Percentiles rank a stretch among this genome's conserved stretches.
Conservation (phyloP, 768 basidiomycete species). For the Antrodiella citrinella region DNA sequence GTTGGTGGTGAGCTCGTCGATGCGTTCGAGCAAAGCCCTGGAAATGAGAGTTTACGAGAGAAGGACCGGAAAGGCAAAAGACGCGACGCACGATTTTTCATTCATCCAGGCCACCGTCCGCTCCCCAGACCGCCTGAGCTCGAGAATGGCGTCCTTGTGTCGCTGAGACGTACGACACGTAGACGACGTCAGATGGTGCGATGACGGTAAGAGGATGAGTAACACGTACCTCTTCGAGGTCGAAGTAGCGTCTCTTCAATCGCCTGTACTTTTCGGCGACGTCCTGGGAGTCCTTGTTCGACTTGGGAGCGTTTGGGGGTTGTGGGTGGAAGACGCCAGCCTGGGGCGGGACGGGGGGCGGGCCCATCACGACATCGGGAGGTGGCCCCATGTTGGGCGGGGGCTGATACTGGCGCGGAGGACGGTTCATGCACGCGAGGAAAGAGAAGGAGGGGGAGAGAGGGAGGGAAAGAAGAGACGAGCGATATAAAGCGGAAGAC, state of each 20-base stretch:
- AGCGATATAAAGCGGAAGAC: too few relatives aligned
- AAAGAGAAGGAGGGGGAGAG: not conserved
- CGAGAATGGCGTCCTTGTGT: conserved; percentile 50
- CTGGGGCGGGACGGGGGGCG: conserved; percentile 34
- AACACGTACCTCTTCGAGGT: conserved; percentile 54
- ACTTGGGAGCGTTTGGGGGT: not conserved
- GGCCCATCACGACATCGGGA: conserved; percentile 44
- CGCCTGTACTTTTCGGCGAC: conserved; percentile 54
- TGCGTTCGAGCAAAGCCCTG: conserved; percentile 51
- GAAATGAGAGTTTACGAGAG: conserved; percentile 6
- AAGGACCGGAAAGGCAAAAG: conserved; percentile 5
- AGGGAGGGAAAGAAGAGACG: not conserved
- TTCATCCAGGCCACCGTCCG: conserved; percentile 53
- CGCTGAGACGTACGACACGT: conserved; percentile 28
- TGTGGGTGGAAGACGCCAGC: conserved; percentile 14
- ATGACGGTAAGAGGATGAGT: not conserved
- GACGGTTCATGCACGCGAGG: conserved; percentile 8
- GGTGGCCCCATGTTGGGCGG: conserved; percentile 25
- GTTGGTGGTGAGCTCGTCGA: conserved; percentile 46
- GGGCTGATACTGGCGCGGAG: conserved; percentile 3
- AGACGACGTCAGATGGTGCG: conserved; percentile 5
- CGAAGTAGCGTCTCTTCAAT: conserved; percentile 58
- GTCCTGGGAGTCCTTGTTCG: conserved; percentile 33
- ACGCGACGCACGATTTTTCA: conserved; percentile 49
- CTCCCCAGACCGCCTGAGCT: conserved; percentile 53